Conservation (phyloP, 306 rosid genomes). For the Ceratonia siliqua region DNA sequence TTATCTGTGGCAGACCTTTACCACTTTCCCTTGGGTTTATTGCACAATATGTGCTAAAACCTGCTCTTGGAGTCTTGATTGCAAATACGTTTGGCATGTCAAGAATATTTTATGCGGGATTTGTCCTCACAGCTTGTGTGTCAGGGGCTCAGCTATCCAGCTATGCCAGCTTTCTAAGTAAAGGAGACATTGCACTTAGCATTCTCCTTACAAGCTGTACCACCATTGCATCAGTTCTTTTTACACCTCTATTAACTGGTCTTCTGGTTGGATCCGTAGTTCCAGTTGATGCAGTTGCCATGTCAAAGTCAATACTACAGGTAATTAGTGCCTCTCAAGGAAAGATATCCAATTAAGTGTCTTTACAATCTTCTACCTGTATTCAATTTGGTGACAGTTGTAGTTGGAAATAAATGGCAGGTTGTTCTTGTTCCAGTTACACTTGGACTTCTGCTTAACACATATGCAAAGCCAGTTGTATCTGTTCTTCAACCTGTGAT, state of each 20-base stretch:
- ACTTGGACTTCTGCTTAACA: constrained; percentile 85
- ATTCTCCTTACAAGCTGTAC: constrained; percentile 90
- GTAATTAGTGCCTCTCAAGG: constrained; percentile 35
- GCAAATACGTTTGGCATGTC: constrained; percentile 77
- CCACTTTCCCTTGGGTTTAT: constrained; percentile 82
- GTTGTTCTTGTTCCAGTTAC: constrained; percentile 89
- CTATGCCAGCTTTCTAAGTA: constrained; percentile 91
- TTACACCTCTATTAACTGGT: constrained; percentile 81
- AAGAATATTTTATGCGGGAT: constrained; percentile 77
- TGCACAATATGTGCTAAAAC: constrained; percentile 83
- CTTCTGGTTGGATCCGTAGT: constrained; percentile 86
- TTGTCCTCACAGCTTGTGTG: constrained; percentile 90
- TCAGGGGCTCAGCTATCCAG: constrained; percentile 96
- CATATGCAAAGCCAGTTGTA: constrained; percentile 88
- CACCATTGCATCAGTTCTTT: constrained; percentile 81
- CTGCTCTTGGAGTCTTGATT: constrained; percentile 74
- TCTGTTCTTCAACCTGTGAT: constrained; percentile 76
- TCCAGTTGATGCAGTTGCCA: constrained; percentile 91
- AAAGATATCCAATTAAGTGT: background rate
- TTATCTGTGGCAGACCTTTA: constrained; percentile 72
- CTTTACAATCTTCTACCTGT: background rate
- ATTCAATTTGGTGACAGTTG: background rate
- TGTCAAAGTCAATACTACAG: constrained; percentile 96
- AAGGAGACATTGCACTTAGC: constrained; percentile 92
- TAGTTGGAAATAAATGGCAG: constrained; percentile 42